These are phyloP conservation scores for Daldinia loculata DNA, from an alignment of 495 filamentous ascomycete species.

Conservation along the genomic window DNA sequence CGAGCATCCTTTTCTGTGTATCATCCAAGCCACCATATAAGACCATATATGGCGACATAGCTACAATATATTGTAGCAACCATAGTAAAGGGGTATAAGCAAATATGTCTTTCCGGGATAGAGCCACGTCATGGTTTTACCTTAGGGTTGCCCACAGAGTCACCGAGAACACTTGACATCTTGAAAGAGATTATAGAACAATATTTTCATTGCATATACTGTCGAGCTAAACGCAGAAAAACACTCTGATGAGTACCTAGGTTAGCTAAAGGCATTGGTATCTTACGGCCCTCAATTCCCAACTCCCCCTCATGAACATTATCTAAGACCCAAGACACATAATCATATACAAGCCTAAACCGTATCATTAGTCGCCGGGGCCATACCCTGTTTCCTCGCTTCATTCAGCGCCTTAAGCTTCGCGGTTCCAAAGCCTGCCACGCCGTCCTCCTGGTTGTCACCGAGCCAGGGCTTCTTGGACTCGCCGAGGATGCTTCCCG, in stretches of 20 bases:
- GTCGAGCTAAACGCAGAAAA: neutral
- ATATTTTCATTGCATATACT: neutral
- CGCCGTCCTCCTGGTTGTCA: constrained; percentile 79
- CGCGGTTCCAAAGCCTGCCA: constrained; percentile 86
- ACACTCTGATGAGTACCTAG: neutral
- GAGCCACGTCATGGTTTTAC: neutral
- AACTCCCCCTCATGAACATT: neutral
- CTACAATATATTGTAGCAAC: neutral
- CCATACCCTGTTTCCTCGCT: constrained; percentile 50
- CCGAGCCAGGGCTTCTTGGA: constrained; percentile 95
- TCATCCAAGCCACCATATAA: too few relatives aligned
- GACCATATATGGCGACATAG: neutral
- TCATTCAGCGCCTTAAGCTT: constrained; percentile 76
- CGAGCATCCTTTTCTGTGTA: too few relatives aligned
- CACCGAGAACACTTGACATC: neutral
- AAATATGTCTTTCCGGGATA: neutral
- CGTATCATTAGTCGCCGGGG: constrained; percentile 3
- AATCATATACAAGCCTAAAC: constrained; percentile 9
- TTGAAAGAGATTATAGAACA: neutral
- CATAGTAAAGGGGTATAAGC: neutral
- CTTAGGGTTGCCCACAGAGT: neutral
- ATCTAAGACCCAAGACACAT: neutral
- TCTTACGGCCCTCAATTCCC: neutral
- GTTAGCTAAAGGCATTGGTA: neutral
- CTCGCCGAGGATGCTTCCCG: constrained; percentile 81